Evolutionary conservation across 371 early-diverging fungal genomes (phyloP), one percentile per base, ranked within the genome.

Genomic region (Mortierella sp.): DNA sequence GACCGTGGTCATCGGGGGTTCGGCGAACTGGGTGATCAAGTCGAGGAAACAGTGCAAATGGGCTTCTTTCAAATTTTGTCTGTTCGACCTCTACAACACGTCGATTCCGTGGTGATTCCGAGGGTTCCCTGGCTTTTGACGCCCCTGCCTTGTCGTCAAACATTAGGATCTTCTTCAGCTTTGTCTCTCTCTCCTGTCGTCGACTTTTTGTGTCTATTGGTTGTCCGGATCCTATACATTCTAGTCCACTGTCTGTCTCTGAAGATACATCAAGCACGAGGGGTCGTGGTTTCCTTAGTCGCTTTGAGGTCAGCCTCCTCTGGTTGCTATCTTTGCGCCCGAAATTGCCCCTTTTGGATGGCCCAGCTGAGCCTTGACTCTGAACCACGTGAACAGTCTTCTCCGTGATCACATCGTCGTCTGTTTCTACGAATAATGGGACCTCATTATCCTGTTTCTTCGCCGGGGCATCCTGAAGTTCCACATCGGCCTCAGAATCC

Each of bases 231-330:
- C 16, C 19, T 14, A 7, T 26, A 30, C 29, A 29, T 26, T 47
- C 50, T 12, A 46, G 37, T 19, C 51, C 57, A 15, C 26, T 26
- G 4, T 70, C 64, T 11, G 58, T 58, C 15, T 70, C 70, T 1
- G 66, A 70, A 23, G 48, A 55, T 14, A 60, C 11, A 14, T 66
- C 66, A 23, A 75, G 25, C 4, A 70, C 51, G 21, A 75, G 14
- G 1, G 71, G 71, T 15, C 63, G 62, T n/a, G 75, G 75, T 58
- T 75, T 75, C 16, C 59, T 62, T 18, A 75, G 65, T 14, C 51
- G 58, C 0, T 48, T 66, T 25, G 28, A 6, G 7, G 51, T 19
- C 43, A 14, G 45, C 4, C 44, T 25, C 7, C 48, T 18, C 16
- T 19, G 37, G 7, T 15, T 4, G 14, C 48, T 26, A n/a, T 19